Percentiles rank a stretch among this genome's conserved stretches.
Evolutionary conservation across 495 filamentous ascomycete species (phyloP).

Genomic region (Amniculicola lignicola): DNA sequence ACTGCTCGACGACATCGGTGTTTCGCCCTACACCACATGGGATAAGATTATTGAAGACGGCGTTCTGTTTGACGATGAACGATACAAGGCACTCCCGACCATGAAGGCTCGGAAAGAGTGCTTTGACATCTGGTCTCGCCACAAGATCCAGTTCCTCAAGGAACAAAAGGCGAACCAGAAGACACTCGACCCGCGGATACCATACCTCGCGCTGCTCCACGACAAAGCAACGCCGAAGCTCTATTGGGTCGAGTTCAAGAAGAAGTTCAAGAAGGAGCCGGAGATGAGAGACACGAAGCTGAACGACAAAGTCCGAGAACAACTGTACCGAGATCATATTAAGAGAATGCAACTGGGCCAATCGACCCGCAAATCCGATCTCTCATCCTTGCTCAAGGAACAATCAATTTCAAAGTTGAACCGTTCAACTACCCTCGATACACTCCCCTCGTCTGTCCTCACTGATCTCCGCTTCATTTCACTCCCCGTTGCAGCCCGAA

Average conservation of each 20-base stretch:
- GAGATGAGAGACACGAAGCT: conserved; percentile 76
- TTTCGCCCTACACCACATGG: conserved; percentile 90
- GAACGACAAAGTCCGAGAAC: conserved; percentile 84
- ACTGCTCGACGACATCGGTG: conserved; percentile 72
- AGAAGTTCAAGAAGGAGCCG: conserved; percentile 78
- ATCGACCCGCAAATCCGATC: conserved; percentile 71
- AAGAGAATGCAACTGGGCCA: conserved; percentile 71
- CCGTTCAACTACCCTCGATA: conserved; percentile 57
- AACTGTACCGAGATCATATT: conserved; percentile 85
- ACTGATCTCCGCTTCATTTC: conserved; percentile 78
- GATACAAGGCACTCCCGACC: conserved; percentile 77
- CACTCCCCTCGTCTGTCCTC: conserved; percentile 66
- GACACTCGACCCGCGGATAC: conserved; percentile 80
- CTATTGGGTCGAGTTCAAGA: conserved; percentile 94
- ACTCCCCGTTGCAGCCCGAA: conserved; percentile 64
- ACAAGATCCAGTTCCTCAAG: conserved; percentile 66
- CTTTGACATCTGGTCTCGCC: conserved; percentile 76
- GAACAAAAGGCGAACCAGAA: conserved; percentile 71
- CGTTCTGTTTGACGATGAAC: conserved; percentile 76
- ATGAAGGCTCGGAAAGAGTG: conserved; percentile 78
- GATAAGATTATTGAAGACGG: conserved; percentile 80
- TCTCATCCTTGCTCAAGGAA: conserved; percentile 71
- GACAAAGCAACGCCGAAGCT: conserved; percentile 80
- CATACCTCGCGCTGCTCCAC: conserved; percentile 79
- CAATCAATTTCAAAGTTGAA: conserved; percentile 64